Conservation (phyloP, 305 asterid genomes). For the Coffea humblotiana region DNA sequence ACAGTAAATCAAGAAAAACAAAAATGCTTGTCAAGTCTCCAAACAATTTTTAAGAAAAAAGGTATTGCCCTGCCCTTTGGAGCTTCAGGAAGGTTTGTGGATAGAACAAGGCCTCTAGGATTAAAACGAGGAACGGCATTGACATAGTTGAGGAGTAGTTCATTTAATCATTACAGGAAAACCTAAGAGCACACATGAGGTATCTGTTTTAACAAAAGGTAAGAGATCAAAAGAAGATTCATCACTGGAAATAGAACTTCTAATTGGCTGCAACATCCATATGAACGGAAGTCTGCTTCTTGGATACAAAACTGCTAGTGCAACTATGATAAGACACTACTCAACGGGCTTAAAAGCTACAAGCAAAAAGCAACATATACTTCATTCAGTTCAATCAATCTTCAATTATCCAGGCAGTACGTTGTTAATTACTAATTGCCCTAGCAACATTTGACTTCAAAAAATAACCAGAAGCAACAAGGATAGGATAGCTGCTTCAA, state of each 20-base stretch:
- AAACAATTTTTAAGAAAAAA: background rate
- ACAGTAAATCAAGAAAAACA: too few species aligned
- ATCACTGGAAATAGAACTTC: background rate
- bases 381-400: background rate
- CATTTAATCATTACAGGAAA: background rate
- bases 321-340: background rate
- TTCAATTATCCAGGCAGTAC: background rate
- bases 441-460: background rate
- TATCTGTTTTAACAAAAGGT: background rate
- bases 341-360: background rate
- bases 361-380: background rate
- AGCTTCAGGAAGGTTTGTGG: background rate
- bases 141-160: background rate
- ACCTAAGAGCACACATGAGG: background rate
- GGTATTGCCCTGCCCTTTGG: background rate
- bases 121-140: background rate
- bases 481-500: background rate
- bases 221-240: background rate
- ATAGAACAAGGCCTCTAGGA: background rate
- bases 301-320: background rate
- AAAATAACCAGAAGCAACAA: background rate
- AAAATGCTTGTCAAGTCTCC: background rate
- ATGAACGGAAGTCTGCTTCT: background rate
- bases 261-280: background rate
- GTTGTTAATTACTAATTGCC: background rate